Evolutionary conservation across 495 filamentous ascomycete genomes (phyloP).

Genomic region (Arthonia radiata): DNA sequence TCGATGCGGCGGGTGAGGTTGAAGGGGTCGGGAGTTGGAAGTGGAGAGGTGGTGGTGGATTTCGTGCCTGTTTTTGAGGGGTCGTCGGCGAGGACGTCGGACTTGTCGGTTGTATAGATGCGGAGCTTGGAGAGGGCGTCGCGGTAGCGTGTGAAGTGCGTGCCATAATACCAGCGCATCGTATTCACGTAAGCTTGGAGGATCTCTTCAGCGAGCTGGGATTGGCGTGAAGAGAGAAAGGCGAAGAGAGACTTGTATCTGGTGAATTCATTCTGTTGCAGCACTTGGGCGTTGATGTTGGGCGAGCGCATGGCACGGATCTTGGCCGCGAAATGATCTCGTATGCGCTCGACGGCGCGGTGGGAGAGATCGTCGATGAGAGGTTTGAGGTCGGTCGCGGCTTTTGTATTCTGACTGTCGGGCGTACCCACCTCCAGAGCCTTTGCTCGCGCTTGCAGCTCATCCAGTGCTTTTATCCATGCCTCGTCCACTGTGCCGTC

Average conservation of each 20-base stretch:
- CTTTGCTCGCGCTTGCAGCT: slow-evolving; percentile 54
- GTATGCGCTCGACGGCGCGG: slow-evolving; percentile 72
- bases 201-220: slow-evolving; percentile 61
- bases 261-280: slow-evolving; percentile 75
- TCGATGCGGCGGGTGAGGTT: slow-evolving; percentile 67
- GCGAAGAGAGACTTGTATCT: slow-evolving; percentile 65
- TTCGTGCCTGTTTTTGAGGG: slow-evolving; percentile 29
- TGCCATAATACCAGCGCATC: slow-evolving; percentile 94
- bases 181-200: slow-evolving; percentile 90
- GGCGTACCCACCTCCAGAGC: slow-evolving; percentile 40
- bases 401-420: slow-evolving; percentile 38
- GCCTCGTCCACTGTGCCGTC: slow-evolving; percentile 77
- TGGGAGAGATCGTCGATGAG: no score
- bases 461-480: slow-evolving; percentile 66
- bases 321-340: slow-evolving; percentile 80
- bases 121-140: slow-evolving; percentile 64
- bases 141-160: slow-evolving; percentile 73
- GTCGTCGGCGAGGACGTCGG: slow-evolving; percentile 65
- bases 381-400: slow-evolving; percentile 59
- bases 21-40: slow-evolving; percentile 61
- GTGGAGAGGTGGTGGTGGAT: slow-evolving; percentile 20
- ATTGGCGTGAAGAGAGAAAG: slow-evolving; percentile 59
- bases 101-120: slow-evolving; percentile 55
- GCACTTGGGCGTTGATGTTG: slow-evolving; percentile 85
- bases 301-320: slow-evolving; percentile 82